Conservation (phyloP, 2,329 filamentous ascomycete genomes). For the Xylogone sp. region DNA sequence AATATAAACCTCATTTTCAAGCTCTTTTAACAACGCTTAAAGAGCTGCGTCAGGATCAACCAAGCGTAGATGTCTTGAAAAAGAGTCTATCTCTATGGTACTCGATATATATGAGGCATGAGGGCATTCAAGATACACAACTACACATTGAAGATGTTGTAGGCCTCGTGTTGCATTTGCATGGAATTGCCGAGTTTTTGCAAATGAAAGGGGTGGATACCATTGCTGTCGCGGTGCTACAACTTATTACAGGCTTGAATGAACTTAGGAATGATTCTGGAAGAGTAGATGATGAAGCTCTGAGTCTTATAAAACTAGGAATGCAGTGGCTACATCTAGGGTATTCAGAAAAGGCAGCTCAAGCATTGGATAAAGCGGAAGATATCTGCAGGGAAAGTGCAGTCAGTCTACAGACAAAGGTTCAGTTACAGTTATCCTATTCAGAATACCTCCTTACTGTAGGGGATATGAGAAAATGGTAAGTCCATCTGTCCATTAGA, state of each 20-base stretch:
- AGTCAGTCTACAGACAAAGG: conserved; percentile 38
- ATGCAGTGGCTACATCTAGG: conserved; percentile 56
- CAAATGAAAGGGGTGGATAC: conserved; percentile 52
- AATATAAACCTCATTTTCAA: conserved; percentile 20
- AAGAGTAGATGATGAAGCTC: conserved; percentile 36
- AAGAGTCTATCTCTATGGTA: conserved; percentile 24
- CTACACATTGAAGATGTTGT: conserved; percentile 45
- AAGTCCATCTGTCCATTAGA: conserved; percentile 27
- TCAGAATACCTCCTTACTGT: conserved; percentile 71
- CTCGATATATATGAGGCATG: conserved; percentile 38
- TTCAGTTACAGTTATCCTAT: conserved; percentile 65
- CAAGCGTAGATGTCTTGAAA: conserved; percentile 19
- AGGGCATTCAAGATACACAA: conserved; percentile 36
- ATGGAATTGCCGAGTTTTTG: conserved; percentile 51
- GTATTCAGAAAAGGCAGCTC: conserved; percentile 53
- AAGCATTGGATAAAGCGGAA: conserved; percentile 56
- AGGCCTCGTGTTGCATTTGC: conserved; percentile 46
- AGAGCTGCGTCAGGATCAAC: conserved; percentile 22
- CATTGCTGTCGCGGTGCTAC: conserved; percentile 43
- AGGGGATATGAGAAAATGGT: conserved; percentile 61
- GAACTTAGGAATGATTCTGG: conserved; percentile 38
- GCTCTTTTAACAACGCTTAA: conserved; percentile 17
- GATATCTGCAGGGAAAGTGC: conserved; percentile 37
- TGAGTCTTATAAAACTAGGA: conserved; percentile 38
- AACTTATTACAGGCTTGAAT: conserved; percentile 41